A percentile compares a stretch with the other conserved stretches of the same genome.
Conservation (phyloP, 2,329 filamentous ascomycete genomes). For the Elsinoe ampelina region DNA sequence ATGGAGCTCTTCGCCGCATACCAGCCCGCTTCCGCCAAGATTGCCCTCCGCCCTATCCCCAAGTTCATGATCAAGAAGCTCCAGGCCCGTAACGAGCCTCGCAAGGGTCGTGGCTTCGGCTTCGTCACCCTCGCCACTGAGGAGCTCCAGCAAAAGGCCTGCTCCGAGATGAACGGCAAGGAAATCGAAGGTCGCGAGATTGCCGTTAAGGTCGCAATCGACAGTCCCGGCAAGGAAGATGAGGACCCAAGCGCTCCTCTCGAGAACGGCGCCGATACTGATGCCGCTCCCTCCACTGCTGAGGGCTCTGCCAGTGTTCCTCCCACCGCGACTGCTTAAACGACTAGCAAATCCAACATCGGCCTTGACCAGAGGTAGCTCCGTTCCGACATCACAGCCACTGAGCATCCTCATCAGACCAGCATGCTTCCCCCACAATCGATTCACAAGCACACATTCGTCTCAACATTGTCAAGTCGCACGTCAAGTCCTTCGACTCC, state of each 20-base stretch:
- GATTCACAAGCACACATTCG: neutral
- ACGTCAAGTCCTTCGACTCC: constrained; percentile 10
- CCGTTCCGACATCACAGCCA: neutral
- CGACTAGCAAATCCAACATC: neutral
- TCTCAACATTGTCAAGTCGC: constrained; percentile 13
- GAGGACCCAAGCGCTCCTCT: constrained; percentile 47
- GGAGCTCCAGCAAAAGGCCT: constrained; percentile 95
- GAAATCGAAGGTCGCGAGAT: constrained; percentile 98
- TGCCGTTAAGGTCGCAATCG: constrained; percentile 98
- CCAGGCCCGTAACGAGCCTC: constrained; percentile 91
- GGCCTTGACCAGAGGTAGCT: no score
- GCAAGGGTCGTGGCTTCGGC: constrained; percentile 98
- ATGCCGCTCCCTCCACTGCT: constrained; percentile 26
- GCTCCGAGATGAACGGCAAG: constrained; percentile 98
- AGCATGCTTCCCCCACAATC: neutral
- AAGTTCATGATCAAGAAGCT: constrained; percentile 99
- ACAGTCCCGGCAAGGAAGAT: constrained; percentile 98
- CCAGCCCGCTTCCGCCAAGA: constrained; percentile 90
- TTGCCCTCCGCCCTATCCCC: constrained; percentile 93
- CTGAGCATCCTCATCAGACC: neutral
- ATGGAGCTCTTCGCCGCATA: constrained; percentile 95
- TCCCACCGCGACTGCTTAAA: constrained; percentile 15
- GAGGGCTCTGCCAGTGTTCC: constrained; percentile 26
- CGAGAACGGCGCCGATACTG: constrained; percentile 33
- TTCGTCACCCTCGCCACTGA: constrained; percentile 95